Base-by-base conservation (phyloP, 1,284 basidiomycete genomes). In the Apiotrichum sp. region DNA sequence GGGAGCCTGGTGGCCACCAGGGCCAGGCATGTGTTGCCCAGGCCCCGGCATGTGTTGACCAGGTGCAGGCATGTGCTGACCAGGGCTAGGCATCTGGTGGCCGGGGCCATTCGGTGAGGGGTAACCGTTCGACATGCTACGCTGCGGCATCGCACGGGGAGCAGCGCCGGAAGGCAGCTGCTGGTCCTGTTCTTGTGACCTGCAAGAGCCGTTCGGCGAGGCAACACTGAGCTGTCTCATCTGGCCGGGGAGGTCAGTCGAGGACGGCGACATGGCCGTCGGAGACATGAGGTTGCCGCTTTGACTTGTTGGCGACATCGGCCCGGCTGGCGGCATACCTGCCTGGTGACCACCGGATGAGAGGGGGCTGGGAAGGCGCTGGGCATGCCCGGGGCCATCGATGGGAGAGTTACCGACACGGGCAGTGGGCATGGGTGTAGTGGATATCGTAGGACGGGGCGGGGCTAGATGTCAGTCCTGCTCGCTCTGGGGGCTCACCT, bases 401-500 rank as follows among this genome's bases (percentile, higher is more conserved):
- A 41, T 41, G 40, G 40, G 40, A 41, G 40, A 38, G 9, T 22
- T 22, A 22, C 22, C 22, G 22, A 22, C 8, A 38, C 9, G 36
- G 9, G 13, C 6, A 41, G 9, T 41, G 40, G 35, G 33, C 39
- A 35, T 8, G 13, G 8, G 47, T 4, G 34, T 47, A 5, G 35
- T 48, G 16, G 14, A 9, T 10, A 48, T 29, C 8, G 16, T 13
- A 13, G 47, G 47, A 29, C 35, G 47, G 9, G 22, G 9, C 2
- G 10, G 9, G 13, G 34, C 6, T 22, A 14, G 3, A 32, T 3
- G n/a, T 42, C n/a, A 33, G 40, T n/a, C 31, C 39, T 16, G 34
- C 16, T 11, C 16, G 4, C 16, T 9, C 4, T 31, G 4, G 16
- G 4, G 7, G 79, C 85, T 76, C 69, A 92, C 90, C 74, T 44